phyloP scores from a whole-genome alignment of 1,139 yeast species.

The Trichomonascaceae sp. region DNA sequence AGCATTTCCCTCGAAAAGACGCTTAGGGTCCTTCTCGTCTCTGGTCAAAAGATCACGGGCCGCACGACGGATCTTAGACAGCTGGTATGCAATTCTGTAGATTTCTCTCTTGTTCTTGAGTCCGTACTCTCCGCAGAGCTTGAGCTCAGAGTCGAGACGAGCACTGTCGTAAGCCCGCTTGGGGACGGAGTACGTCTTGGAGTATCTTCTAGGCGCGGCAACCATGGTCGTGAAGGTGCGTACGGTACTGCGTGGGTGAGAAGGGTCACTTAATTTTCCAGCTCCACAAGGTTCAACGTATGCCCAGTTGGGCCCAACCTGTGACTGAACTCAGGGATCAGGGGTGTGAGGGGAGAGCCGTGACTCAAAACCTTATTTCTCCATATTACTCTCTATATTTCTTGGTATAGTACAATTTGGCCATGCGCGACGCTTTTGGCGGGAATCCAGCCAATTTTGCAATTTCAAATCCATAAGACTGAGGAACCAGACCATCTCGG shows the following conservation, averaged over 20 bases:
- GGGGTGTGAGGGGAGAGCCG: too few species aligned
- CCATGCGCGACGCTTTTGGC: slow-evolving; percentile 19
- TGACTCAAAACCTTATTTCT: too few species aligned
- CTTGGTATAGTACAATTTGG: not conserved
- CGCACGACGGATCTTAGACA: slow-evolving; percentile 99
- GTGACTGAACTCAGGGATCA: too few species aligned
- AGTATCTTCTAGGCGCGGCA: slow-evolving; percentile 81
- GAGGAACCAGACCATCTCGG: slow-evolving; percentile 55
- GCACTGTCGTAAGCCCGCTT: slow-evolving; percentile 98
- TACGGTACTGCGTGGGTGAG: slow-evolving; percentile 1
- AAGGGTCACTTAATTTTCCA: not conserved
- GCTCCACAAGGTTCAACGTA: not conserved
- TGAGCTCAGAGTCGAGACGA: slow-evolving; percentile 98
- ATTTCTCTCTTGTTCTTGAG: slow-evolving; percentile 99
- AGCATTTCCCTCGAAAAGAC: slow-evolving; percentile 99
- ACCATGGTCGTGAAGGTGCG: slow-evolving; percentile 1
- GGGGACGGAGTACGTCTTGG: slow-evolving; percentile 99
- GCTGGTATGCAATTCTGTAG: slow-evolving; percentile 97
- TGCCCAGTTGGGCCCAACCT: too few species aligned
- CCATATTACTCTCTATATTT: not conserved
- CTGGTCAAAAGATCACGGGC: slow-evolving; percentile 99
- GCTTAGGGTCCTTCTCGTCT: slow-evolving; percentile 99
- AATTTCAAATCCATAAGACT: slow-evolving; percentile 76
- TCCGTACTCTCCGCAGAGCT: slow-evolving; percentile 99
- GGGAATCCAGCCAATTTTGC: slow-evolving; percentile 86